phyloP scores from a whole-genome alignment of 192 early-diverging fungal species.

The Umbelopsis sp. region DNA sequence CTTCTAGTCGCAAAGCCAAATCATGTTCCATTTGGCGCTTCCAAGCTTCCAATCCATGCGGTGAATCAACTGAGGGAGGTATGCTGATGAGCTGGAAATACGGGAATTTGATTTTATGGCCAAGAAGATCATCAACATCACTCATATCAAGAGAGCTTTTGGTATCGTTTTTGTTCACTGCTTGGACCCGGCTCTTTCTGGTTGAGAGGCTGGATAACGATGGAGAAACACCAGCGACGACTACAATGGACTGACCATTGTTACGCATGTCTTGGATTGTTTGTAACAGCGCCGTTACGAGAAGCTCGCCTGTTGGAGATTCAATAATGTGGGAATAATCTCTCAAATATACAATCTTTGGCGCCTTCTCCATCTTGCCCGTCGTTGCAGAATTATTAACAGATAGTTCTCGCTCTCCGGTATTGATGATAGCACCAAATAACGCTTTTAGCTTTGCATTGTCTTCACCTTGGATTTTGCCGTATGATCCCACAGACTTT shows the following conservation, averaged over 20 bases:
- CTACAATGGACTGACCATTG: neutral
- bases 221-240: neutral
- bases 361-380: neutral
- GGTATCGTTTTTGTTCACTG: neutral
- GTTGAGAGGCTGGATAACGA: neutral
- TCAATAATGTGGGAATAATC: constrained; percentile 47
- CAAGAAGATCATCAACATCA: neutral
- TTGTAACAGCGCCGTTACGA: neutral
- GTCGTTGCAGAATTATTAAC: neutral
- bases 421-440: constrained; percentile 41
- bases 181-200: neutral
- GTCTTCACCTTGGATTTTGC: constrained; percentile 38
- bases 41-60: constrained; percentile 6
- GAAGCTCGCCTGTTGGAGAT: neutral
- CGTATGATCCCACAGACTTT: constrained; percentile 4
- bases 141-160: neutral
- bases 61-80: neutral
- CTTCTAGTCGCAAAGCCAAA: constrained; percentile 37
- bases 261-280: constrained; percentile 4
- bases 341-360: constrained; percentile 50
- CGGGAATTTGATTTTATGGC: constrained; percentile 13
- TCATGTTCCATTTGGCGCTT: constrained; percentile 38
- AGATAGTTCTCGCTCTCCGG: constrained; percentile 15
- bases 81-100: constrained; percentile 1
- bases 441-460: constrained; percentile 12